Base-by-base conservation (phyloP, 768 basidiomycete species). In the Hydnum rufescens region DNA sequence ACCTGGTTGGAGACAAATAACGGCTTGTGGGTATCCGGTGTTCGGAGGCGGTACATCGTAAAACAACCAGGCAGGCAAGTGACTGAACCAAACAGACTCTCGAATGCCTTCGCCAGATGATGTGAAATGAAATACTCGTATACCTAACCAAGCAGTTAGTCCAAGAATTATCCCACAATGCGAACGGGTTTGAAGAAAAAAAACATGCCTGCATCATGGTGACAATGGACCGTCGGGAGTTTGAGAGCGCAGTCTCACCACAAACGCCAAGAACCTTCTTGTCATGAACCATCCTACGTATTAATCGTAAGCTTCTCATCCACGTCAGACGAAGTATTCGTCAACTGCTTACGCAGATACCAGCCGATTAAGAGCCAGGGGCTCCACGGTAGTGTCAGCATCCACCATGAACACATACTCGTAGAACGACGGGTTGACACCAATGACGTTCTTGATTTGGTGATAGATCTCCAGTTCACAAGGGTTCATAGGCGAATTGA, bases 81-180 rank as follows among this genome's bases (percentile, higher is more conserved):
- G 56, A 99, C 93, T 13, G 90, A 95, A 48, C 92, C 92, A 62
- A 99, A 99, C 5, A 97, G 72, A 59, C 76, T 80, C 67, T 97
- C 95, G 67, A 99, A 97, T 1, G 93, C 88, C 65, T 99, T 99
- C 49, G 95, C 88, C 73, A 99, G 80, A 66, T 97, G 89, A 68
- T 99, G 95, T 0, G 90, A 96, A 60, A 99, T 89, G 70, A 88
- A 99, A 73, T 97, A 96, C 63, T 96, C 93, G 70, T 96, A 97
- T 30, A 96, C 93, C 80, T 84, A 54, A 8, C 8, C 36, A 16
- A 47, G 44, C 44, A 28, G 23, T 16, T 39, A 3, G 34, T 5
- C 30, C n/a, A 6, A 22, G 51, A 42, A 42, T 26, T 25, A 8
- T 3, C 2, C 26, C 59, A 47, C 44, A 1, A 39, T 39, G 8